Conservation (phyloP, 2,329 filamentous ascomycete genomes). For the Aureobasidium sp. region DNA sequence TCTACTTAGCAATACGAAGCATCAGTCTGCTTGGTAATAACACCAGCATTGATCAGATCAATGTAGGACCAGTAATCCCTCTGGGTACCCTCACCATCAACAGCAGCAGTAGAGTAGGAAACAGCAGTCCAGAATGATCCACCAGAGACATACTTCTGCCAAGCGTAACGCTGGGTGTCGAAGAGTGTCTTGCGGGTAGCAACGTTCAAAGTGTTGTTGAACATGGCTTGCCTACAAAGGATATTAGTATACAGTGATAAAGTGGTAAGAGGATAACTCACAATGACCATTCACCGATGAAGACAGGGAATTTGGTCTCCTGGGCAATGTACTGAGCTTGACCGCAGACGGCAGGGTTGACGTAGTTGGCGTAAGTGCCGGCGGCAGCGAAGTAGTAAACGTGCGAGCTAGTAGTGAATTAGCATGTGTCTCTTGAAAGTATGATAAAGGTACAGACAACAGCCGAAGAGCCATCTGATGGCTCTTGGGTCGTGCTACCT, state of each 20-base stretch:
- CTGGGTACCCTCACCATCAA: constrained; percentile 26
- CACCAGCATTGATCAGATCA: constrained; percentile 22
- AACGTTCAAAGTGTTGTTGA: not conserved
- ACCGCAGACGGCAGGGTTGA: not conserved
- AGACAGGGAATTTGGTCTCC: not conserved
- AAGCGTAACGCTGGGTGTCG: constrained; percentile 27
- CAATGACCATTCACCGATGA: constrained; percentile 5
- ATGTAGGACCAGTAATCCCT: constrained; percentile 27
- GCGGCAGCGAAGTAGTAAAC: not conserved
- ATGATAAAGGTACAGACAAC: too few relatives aligned
- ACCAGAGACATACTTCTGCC: constrained; percentile 27
- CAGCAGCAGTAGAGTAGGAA: constrained; percentile 23
- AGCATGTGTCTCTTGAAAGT: too few relatives aligned
- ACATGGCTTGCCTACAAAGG: not conserved
- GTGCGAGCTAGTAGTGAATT: too few relatives aligned
- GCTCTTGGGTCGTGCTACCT: too few relatives aligned
- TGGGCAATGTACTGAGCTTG: not conserved
- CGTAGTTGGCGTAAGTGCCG: not conserved
- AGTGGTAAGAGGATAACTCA: not conserved
- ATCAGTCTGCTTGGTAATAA: constrained; percentile 18
- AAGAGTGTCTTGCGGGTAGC: not conserved
- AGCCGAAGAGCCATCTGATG: too few relatives aligned
- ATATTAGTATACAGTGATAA: not conserved
- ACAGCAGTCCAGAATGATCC: constrained; percentile 25
- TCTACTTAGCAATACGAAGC: not conserved